A percentile compares a stretch with the other conserved stretches of the same genome.
Evolutionary conservation across 768 basidiomycete species (phyloP).

Genomic region (Clavulina sp.): DNA sequence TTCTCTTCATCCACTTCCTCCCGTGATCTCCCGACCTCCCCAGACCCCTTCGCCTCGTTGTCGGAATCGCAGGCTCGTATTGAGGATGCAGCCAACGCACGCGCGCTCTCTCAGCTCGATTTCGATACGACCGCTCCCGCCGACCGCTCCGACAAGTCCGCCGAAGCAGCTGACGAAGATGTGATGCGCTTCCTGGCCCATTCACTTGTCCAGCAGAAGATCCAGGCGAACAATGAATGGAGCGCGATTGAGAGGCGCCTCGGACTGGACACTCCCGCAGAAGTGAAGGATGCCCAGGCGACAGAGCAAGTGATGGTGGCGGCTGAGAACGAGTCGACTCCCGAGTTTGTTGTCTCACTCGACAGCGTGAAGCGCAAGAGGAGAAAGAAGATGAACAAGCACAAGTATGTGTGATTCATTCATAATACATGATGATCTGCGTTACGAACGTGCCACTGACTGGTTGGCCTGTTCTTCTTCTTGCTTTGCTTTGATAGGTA

Average conservation of each 20-base stretch:
- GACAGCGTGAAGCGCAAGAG: constrained; percentile 76
- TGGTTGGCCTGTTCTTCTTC: not conserved
- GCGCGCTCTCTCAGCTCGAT: constrained; percentile 13
- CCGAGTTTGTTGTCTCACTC: constrained; percentile 39
- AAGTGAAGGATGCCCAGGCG: no score
- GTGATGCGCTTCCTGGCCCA: constrained; percentile 64
- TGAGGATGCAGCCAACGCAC: constrained; percentile 9
- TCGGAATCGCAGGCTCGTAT: not conserved
- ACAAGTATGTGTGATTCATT: constrained; percentile 45
- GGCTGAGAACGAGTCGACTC: no score
- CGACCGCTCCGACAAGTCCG: constrained; percentile 31
- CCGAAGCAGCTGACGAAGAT: constrained; percentile 62
- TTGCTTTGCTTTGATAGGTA: constrained; percentile 30
- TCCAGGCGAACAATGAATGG: constrained; percentile 49
- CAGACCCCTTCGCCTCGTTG: no score
- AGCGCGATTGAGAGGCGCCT: constrained; percentile 45
- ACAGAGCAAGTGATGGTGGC: no score
- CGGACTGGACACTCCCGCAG: constrained; percentile 46
- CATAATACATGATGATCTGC: no score
- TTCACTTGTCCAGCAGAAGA: constrained; percentile 47
- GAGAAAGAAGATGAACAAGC: constrained; percentile 92
- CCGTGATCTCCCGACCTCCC: not conserved
- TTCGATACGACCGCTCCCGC: constrained; percentile 8
- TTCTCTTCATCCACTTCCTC: constrained; percentile 7
- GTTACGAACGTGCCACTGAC: no score